Base-by-base conservation (phyloP, 2,329 filamentous ascomycete genomes). In the Penicillium sp. region DNA sequence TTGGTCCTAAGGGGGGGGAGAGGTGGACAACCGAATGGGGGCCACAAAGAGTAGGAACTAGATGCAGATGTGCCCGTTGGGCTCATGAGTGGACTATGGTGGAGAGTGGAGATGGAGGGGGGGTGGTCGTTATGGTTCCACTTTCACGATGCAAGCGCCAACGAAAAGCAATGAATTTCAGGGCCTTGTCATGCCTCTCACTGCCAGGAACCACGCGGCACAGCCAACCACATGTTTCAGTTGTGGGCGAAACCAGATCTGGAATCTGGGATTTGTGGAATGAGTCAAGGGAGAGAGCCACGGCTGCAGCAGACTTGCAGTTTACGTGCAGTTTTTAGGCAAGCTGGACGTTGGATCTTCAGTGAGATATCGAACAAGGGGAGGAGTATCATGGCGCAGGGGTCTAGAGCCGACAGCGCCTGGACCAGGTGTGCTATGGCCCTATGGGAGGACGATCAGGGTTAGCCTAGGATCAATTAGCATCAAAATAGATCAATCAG, bases 151-250 rank as follows among this genome's bases (percentile, higher is more conserved):
- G 17, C 17, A n/a, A 30, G 35, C 17, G 28, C 42, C 13, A 42
- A 56, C 22, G 33, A 42, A 30, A 28, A 26, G 53, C 10, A 37
- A 56, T 28, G 17, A 53, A 26, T 37, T 50, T 26, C 49, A 58
- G 53, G 50, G 55, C 15, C 51, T 61, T 61, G 58, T 53, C 40
- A 47, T 53, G 62, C 35, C 53, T 56, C 47, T 56, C 35, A 30
- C 9, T 40, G 51, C 54, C 42, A 53, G 45, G 33, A 37, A 37
- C 53, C 22, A 37, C 22, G 44, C 24, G 15, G 63, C 67, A 69
- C 67, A 68, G 68, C 54, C 33, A 62, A 59, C 64, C 67, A 68
- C 66, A 70, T 70, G 68, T 70, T 64, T 65, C 59, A 67, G n/a
- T 58, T 40, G 15, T 50, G 58, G 62, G 53, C 28, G 50, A 59